Evolutionary conservation across 2,329 filamentous ascomycete species (phyloP).

Genomic region (Fonsecaea multimorphosa): DNA sequence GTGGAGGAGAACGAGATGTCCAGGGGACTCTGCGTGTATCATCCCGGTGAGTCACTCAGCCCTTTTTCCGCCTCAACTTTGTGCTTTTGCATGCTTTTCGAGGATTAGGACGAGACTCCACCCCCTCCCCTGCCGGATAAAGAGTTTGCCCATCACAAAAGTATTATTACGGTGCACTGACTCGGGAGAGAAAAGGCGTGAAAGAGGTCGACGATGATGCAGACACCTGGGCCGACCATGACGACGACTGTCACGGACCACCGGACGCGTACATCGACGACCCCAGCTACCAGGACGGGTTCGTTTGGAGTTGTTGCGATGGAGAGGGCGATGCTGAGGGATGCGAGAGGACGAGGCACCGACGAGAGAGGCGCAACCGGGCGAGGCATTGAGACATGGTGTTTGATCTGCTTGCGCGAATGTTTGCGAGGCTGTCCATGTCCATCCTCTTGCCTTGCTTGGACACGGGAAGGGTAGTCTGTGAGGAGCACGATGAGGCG

Average conservation of each 20-base stretch:
- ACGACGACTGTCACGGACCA: background rate
- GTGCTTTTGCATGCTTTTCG: background rate
- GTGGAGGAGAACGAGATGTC: background rate
- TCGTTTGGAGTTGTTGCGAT: constrained; percentile 2
- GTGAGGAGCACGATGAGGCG: too few relatives aligned
- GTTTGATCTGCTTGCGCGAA: background rate
- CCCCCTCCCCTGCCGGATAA: too few relatives aligned
- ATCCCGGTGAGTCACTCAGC: background rate
- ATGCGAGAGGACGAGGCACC: background rate
- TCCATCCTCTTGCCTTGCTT: too few relatives aligned
- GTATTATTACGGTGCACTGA: background rate
- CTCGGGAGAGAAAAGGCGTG: background rate
- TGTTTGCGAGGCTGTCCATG: background rate
- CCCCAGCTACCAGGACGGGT: background rate
- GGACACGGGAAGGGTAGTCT: too few relatives aligned
- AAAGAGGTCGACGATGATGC: background rate
- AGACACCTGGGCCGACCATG: background rate
- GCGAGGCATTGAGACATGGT: background rate
- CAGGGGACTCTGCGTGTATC: background rate
- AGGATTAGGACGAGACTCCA: too few relatives aligned
- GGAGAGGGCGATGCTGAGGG: background rate
- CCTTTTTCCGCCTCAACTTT: background rate
- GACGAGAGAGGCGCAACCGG: background rate
- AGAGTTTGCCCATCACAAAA: too few relatives aligned
- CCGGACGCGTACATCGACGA: background rate